Evolutionary conservation across 1,284 basidiomycete genomes (phyloP), one percentile per base, ranked within the genome.

Genomic region (Neonothopanus nambi): DNA sequence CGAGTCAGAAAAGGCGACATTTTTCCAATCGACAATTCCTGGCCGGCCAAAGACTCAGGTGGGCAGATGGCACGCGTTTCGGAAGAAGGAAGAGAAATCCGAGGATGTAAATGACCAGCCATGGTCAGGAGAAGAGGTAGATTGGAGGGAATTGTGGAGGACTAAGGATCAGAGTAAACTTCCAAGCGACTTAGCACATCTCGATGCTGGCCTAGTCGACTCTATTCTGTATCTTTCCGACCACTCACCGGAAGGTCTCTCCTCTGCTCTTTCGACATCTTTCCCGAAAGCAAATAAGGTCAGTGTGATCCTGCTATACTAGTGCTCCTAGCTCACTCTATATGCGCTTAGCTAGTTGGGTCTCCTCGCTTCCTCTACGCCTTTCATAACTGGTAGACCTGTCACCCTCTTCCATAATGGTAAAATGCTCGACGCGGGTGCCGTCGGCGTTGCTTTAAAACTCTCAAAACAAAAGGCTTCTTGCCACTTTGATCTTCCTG

Each of bases 321-420:
- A n/a, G n/a, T n/a, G n/a, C n/a, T n/a, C n/a, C n/a, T n/a, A n/a
- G n/a, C n/a, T n/a, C n/a, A n/a, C n/a, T n/a, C n/a, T n/a, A n/a
- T n/a, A n/a, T n/a, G n/a, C n/a, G 11, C 18, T 44, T 51, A 53
- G 60, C 36, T 54, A 91, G 85, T 68, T 91, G 35, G 91, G 91
- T 13, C 74, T 93, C 18, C 67, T 89, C 12, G 87, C 85, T 0
- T 78, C 91, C 0, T 87, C 89, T 0, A 95, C 93, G 0, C 92
- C 93, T 0, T 95, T 95, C 67, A 74, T 93, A 18, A 95, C 91
- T 0, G 91, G 90, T 9, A 75, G 87, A 18, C 87, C 89, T 1
- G 82, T 88, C 45, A 95, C 93, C 0, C 71, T 95, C 2, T 85
- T 93, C 59, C 70, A 81, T 57, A 81, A 85, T 48, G 71, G 73